phyloP scores from a whole-genome alignment of 176 grass and related monocot species.

The Eragrostis nindensis region DNA sequence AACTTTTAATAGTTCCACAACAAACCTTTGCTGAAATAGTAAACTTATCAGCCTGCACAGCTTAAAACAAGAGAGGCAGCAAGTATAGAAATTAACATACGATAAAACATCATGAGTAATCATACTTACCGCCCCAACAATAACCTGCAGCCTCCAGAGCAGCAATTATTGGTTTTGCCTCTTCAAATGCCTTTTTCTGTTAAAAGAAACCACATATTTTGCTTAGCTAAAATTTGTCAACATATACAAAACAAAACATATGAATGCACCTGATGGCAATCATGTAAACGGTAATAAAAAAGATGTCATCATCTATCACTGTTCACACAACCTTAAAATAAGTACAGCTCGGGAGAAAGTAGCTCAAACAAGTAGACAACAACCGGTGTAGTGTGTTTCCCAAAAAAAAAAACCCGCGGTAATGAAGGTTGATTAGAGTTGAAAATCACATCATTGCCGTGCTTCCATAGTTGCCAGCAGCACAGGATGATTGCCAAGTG shows the following conservation, averaged over 20 bases:
- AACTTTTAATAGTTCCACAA: slow-evolving; percentile 64
- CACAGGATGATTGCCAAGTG: background rate
- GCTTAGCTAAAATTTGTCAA: background rate
- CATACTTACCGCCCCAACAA: slow-evolving; percentile 81
- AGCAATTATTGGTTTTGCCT: slow-evolving; percentile 75
- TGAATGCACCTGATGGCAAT: background rate
- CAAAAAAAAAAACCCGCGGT: too few relatives aligned
- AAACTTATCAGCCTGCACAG: background rate
- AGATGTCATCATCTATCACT: too few relatives aligned
- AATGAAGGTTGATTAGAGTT: too few relatives aligned
- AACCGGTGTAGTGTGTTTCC: too few relatives aligned
- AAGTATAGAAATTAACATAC: background rate
- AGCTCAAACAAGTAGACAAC: too few relatives aligned
- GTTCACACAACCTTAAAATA: too few relatives aligned
- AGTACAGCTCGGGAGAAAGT: too few relatives aligned
- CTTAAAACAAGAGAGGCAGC: background rate
- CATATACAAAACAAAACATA: background rate
- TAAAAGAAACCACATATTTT: background rate
- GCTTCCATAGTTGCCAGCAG: too few relatives aligned
- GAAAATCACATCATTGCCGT: too few relatives aligned
- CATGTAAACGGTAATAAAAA: background rate
- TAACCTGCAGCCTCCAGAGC: slow-evolving; percentile 82
- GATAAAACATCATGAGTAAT: background rate
- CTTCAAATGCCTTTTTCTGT: slow-evolving; percentile 58
- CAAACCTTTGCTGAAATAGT: slow-evolving; percentile 64